Evolutionary conservation across 2,329 filamentous ascomycete species (phyloP).

Genomic region (Hawksworthiomyces lignivorus): DNA sequence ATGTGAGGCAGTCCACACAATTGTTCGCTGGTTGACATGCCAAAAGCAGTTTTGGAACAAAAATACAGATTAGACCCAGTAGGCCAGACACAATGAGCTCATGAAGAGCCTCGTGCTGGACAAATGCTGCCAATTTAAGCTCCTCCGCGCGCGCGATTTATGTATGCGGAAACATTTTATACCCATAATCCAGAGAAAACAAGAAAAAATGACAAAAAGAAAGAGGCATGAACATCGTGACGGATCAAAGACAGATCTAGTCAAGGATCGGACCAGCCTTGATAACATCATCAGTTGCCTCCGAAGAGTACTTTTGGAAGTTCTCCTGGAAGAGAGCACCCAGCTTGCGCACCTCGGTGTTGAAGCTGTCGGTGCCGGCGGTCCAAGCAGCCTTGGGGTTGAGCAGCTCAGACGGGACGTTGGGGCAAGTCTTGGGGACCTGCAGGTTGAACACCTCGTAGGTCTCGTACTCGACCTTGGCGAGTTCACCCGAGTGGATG

Average conservation of each 20-base stretch:
- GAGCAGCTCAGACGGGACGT: constrained; percentile 83
- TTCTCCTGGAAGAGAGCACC: constrained; percentile 88
- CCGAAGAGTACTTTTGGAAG: constrained; percentile 88
- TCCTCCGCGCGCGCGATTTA: background rate
- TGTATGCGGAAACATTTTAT: background rate
- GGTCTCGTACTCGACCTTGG: constrained; percentile 84
- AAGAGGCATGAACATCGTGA: constrained; percentile 6
- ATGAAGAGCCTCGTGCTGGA: too few relatives aligned
- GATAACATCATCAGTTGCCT: constrained; percentile 74
- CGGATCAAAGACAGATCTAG: background rate
- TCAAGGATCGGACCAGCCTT: constrained; percentile 49
- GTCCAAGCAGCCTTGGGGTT: constrained; percentile 95
- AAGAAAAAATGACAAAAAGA: background rate
- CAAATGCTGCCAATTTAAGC: background rate
- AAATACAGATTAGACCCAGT: too few relatives aligned
- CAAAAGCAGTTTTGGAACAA: too few relatives aligned
- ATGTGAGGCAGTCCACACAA: too few relatives aligned
- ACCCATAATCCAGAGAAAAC: background rate
- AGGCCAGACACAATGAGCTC: too few relatives aligned
- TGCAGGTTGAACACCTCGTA: constrained; percentile 96
- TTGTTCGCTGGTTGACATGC: too few relatives aligned
- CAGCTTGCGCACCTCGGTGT: constrained; percentile 82
- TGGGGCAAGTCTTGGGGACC: constrained; percentile 86
- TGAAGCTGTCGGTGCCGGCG: constrained; percentile 71
- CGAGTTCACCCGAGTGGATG: constrained; percentile 94